Conservation (phyloP, 164 flowering plant species). For the Annona cherimola region DNA sequence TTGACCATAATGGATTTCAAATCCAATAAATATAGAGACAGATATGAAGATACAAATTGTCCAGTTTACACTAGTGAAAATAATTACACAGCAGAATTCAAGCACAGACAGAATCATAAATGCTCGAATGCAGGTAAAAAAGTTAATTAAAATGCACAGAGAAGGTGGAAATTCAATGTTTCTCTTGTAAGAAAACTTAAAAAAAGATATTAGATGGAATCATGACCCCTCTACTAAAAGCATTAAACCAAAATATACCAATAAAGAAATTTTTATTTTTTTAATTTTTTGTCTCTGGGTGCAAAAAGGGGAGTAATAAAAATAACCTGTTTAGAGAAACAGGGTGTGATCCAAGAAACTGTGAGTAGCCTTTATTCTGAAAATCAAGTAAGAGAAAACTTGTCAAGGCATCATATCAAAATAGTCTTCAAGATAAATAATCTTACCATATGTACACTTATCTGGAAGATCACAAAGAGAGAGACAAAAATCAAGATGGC, state of each 20-base stretch:
- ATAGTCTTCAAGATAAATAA: background rate
- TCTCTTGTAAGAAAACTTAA: too few relatives aligned
- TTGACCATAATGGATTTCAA: too few relatives aligned
- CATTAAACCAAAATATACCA: too few relatives aligned
- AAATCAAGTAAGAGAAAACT: constrained; percentile 4
- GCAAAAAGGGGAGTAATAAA: background rate
- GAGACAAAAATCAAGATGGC: background rate
- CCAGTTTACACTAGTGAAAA: background rate
- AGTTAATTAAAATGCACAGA: background rate
- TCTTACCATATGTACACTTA: background rate
- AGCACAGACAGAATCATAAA: background rate
- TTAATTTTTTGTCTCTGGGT: background rate
- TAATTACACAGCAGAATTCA: background rate
- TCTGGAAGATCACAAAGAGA: background rate
- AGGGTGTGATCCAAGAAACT: constrained; percentile 94
- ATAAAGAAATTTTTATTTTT: too few relatives aligned
- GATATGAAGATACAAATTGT: too few relatives aligned
- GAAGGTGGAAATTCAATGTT: too few relatives aligned
- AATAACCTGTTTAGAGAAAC: constrained; percentile 89
- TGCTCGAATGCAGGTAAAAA: background rate
- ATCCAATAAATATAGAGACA: too few relatives aligned
- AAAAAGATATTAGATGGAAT: too few relatives aligned
- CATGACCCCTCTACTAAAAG: too few relatives aligned
- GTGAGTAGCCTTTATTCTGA: constrained; percentile 53
- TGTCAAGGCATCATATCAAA: background rate